Base-by-base conservation (phyloP, 495 filamentous ascomycete species). In the Tricharina praecox region DNA sequence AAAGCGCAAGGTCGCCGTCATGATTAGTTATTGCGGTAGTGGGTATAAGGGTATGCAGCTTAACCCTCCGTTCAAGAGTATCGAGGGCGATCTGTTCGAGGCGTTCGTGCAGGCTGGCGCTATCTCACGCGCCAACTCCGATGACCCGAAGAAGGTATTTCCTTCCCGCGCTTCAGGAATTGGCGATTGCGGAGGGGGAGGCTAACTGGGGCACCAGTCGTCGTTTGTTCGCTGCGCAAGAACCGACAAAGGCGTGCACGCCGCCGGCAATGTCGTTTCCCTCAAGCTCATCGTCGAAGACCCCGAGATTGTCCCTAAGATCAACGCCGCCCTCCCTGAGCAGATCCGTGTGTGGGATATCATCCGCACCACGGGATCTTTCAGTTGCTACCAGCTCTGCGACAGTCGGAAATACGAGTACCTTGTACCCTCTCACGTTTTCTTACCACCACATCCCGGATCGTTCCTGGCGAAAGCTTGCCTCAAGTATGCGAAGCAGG, bases 31-130 rank as follows among this genome's bases (percentile, higher is more conserved):
- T 61, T 84, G 85, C 19, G 90, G 90, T 21, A 92, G 82, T n/a
- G 92, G 92, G 11, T 97, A 97, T 65, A 85, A 82, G 64, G 90
- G 90, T 49, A 87, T 97, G 74, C 90, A 97, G 63, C 76, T 95
- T 50, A 75, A 73, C 54, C 63, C 65, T 45, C 64, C 79, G 30
- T 78, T 92, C 52, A 87, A 85, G 67, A 96, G 85, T 0, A 95
- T 97, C 47, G 90, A 96, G 62, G 86, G 90, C n/a, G 90, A 97
- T 55, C 68, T 97, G 0, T 97, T 97, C 60, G 71, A 75, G 11
- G 90, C 92, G 10, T 80, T 97, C 47, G 81, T 97, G 26, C 75
- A 74, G 5, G 83, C 87, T 18, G 84, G 86, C 18, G 87, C 88
- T 51, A 90, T 97, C 50, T 93, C 88, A 19, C 93, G 92, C 58